A percentile compares a stretch with the other conserved stretches of the same genome.
phyloP scores from a whole-genome alignment of 1,284 basidiomycete species.

The Cryptococcus floricola region DNA sequence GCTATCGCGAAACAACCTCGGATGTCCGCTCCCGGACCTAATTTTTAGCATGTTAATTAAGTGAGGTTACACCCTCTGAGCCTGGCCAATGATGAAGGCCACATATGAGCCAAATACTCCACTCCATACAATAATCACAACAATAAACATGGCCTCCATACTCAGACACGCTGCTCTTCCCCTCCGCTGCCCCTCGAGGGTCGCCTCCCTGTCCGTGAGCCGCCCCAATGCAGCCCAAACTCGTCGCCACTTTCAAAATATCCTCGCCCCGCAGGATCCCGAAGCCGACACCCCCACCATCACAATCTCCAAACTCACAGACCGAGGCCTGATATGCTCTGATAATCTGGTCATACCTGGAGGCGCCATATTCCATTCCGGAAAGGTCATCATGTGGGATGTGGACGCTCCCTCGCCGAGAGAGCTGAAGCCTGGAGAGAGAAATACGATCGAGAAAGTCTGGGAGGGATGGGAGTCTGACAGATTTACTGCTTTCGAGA shows the following conservation, averaged over 20 bases:
- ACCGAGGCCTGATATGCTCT: slow-evolving; percentile 47
- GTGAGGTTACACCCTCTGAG: background rate
- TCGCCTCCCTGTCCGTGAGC: too few species aligned
- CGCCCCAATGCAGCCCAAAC: background rate
- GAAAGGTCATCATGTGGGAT: slow-evolving; percentile 86
- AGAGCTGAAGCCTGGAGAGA: slow-evolving; percentile 48
- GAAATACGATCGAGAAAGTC: slow-evolving; percentile 27
- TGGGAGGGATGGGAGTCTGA: slow-evolving; percentile 63
- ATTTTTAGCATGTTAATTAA: too few species aligned
- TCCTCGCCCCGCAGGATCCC: slow-evolving; percentile 21
- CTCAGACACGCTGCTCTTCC: too few species aligned
- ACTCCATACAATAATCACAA: background rate
- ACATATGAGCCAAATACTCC: background rate
- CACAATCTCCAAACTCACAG: slow-evolving; percentile 38
- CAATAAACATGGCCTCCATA: too few species aligned
- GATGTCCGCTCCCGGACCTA: too few species aligned
- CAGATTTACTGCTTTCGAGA: slow-evolving; percentile 74
- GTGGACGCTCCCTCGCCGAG: slow-evolving; percentile 55
- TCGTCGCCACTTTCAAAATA: slow-evolving; percentile 17
- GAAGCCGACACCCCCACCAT: slow-evolving; percentile 15
- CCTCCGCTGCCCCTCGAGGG: too few species aligned
- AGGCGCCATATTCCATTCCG: slow-evolving; percentile 78
- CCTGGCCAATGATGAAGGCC: background rate
- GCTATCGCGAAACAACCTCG: too few species aligned
- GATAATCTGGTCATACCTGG: slow-evolving; percentile 70